These are phyloP conservation scores for Drechslerella stenobrocha DNA, from an alignment of 2,329 filamentous ascomycete genomes.

Conservation along the genomic window DNA sequence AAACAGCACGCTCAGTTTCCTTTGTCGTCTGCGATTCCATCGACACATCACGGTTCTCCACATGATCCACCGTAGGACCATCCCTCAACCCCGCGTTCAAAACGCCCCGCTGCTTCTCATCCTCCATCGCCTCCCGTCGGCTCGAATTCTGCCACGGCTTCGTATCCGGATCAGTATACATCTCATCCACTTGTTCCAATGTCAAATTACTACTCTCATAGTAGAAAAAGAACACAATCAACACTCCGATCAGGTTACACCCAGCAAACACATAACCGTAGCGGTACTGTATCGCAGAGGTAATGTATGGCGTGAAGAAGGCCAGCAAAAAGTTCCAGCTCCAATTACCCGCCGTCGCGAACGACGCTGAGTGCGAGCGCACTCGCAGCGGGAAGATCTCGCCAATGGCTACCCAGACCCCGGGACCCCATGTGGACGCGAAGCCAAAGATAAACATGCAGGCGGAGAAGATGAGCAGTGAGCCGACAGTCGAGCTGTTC, in stretches of 20 bases:
- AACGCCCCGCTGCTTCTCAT: conserved; percentile 30
- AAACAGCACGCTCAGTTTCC: conserved; percentile 27
- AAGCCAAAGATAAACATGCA: conserved; percentile 70
- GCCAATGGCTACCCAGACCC: conserved; percentile 70
- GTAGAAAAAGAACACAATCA: conserved; percentile 76
- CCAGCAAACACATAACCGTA: conserved; percentile 77
- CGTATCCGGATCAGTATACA: conserved; percentile 68
- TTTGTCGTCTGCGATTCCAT: conserved; percentile 39
- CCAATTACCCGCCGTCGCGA: conserved; percentile 68
- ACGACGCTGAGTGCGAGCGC: conserved; percentile 64
- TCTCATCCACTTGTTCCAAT: conserved; percentile 77
- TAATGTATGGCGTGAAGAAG: conserved; percentile 82
- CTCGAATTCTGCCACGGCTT: conserved; percentile 65
- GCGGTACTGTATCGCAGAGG: conserved; percentile 68
- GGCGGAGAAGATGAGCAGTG: conserved; percentile 68
- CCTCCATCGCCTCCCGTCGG: conserved; percentile 54
- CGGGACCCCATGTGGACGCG: conserved; percentile 71
- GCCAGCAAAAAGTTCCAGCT: conserved; percentile 73
- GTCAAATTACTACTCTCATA: conserved; percentile 73
- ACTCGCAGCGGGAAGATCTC: conserved; percentile 69
- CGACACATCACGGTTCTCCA: conserved; percentile 28
- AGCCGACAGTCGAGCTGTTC: conserved; percentile 58
- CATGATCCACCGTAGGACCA: conserved; percentile 20
- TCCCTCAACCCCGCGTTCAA: conserved; percentile 36
- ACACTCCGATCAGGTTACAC: conserved; percentile 67